Evolutionary conservation across 768 basidiomycete species (phyloP), one percentile per base, ranked within the genome.

Genomic region (Vishniacozyma victoriae): DNA sequence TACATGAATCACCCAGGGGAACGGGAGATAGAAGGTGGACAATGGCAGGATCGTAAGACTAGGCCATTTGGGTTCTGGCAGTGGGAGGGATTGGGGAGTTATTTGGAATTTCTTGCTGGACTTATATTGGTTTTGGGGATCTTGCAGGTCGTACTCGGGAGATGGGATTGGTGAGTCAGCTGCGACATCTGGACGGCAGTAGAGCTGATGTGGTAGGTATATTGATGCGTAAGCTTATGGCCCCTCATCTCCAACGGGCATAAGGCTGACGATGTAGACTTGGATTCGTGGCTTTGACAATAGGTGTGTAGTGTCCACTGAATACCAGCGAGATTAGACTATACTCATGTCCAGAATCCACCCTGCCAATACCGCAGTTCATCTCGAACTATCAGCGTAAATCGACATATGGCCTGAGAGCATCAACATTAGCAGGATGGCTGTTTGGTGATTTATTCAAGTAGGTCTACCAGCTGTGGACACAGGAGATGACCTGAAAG

Each of bases 311-410:
- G 5, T 29, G 9, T n/a, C 29, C 29, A 33, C 29, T 33, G 29
- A n/a, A n/a, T n/a, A n/a, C 29, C n/a, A 9, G 9, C 29, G n/a
- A n/a, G 29, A 9, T 9, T 9, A n/a, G 29, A 33, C 29, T 9
- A 33, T 9, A 33, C 29, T 33, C 9, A 33, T 33, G 20, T 42
- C 25, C 51, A 63, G 70, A 72, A 55, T 72, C 70, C 2, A 72
- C 70, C 0, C 52, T 72, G 1, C 70, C 70, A 0, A 68, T 72
- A 35, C 70, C 70, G 1, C 70, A 72, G 43, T 68, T 72, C 49
- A 64, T 72, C 37, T 52, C 64, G 19, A 72, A 72, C 27, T 68
- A 54, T 24, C 42, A 49, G 11, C 60, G 64, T 11, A 68, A 68
- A 49, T 61, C 62, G n/a, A 62, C 59, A 22, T 66, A 64, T 31